phyloP scores from a whole-genome alignment of 441 rosid species.

The Bruguiera hainesii region DNA sequence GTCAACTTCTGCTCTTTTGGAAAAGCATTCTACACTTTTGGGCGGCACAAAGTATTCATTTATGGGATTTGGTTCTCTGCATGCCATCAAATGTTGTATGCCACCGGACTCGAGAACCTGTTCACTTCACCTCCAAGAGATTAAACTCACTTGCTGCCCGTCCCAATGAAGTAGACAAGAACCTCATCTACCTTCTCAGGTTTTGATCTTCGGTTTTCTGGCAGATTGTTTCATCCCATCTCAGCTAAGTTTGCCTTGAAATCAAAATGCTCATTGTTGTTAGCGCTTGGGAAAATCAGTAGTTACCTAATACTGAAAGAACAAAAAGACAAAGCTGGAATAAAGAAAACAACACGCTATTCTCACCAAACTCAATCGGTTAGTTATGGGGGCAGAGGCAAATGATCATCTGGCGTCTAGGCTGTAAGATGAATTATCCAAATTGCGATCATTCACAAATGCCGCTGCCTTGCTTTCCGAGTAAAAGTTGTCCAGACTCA shows the following conservation, averaged over 20 bases:
- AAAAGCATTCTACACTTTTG: not conserved
- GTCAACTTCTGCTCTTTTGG: slow-evolving; percentile 13
- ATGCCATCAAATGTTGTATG: not conserved
- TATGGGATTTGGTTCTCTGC: not conserved
- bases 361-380: not conserved
- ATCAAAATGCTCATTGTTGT: not conserved
- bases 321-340: not conserved
- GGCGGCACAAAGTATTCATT: not conserved
- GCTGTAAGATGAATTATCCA: not conserved
- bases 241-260: not conserved
- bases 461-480: not conserved
- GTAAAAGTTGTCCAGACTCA: not conserved
- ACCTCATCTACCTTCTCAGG: not conserved
- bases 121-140: not conserved
- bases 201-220: not conserved
- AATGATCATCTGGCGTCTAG: slow-evolving; percentile 1
- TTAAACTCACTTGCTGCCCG: not conserved
- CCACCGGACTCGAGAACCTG: not conserved
- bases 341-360: not conserved
- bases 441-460: not conserved
- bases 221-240: slow-evolving; percentile 1
- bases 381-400: not conserved
- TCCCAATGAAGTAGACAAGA: not conserved
- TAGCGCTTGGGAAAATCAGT: not conserved
- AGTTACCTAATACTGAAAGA: not conserved